phyloP scores from a whole-genome alignment of 2,329 filamentous ascomycete genomes.

The Cladosporium cucumerinum region DNA sequence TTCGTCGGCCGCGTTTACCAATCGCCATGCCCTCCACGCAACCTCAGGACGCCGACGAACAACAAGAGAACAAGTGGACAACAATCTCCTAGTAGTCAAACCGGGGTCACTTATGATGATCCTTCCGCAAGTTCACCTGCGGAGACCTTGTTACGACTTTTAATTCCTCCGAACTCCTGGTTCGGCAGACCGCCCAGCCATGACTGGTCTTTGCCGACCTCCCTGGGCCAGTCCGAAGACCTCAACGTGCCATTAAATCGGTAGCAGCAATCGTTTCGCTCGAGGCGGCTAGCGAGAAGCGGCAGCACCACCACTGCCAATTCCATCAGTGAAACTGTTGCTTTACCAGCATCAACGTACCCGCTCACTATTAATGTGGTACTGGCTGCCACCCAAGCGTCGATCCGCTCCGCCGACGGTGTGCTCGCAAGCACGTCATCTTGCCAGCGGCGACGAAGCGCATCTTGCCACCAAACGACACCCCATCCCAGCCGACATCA shows the following conservation, averaged over 20 bases:
- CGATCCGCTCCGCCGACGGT: not conserved
- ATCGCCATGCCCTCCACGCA: no score
- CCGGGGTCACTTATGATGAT: not conserved
- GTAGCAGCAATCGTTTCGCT: not conserved
- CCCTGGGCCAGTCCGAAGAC: not conserved
- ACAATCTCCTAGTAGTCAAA: not conserved
- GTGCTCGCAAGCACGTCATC: no score
- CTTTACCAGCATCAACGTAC: not conserved
- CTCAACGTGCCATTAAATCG: not conserved
- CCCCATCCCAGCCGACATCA: no score
- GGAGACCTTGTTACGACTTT: not conserved
- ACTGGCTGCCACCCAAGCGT: slow-evolving; percentile 6
- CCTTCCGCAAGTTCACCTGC: not conserved
- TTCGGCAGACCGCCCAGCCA: no score
- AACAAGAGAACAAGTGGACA: no score
- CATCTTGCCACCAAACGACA: no score
- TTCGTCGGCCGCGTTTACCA: no score
- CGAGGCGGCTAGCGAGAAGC: not conserved
- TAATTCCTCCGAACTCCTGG: no score
- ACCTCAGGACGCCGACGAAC: no score
- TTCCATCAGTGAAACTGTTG: not conserved
- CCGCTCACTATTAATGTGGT: slow-evolving; percentile 14
- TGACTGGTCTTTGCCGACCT: not conserved
- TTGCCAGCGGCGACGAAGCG: no score
- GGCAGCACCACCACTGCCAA: not conserved